These are phyloP conservation scores for Rhodotorula babjevae DNA, from an alignment of 768 basidiomycete genomes.

Conservation along the genomic window DNA sequence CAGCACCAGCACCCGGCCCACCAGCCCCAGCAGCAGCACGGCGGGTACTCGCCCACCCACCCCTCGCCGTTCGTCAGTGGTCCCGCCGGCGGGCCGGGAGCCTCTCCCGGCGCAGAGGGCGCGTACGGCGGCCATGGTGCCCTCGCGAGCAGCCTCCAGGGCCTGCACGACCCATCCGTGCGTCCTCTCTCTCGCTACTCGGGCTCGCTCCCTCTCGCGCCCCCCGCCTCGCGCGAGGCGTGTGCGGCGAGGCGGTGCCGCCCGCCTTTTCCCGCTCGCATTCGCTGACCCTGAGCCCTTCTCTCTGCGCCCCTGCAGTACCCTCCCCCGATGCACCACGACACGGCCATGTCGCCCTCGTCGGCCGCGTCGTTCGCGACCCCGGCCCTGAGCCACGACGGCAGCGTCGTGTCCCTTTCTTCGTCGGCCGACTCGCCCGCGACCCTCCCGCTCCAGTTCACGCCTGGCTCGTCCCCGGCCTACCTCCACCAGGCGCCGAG, in stretches of 20 bases:
- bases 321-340: constrained; percentile 3
- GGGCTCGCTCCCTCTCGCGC: not conserved
- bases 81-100: too few relatives aligned
- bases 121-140: too few relatives aligned
- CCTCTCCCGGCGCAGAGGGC: not conserved
- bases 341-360: constrained; percentile 3
- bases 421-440: not conserved
- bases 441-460: not conserved
- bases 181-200: not conserved
- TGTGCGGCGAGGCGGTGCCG: too few relatives aligned
- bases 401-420: not conserved
- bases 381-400: not conserved
- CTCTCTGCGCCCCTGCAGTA: too few relatives aligned
- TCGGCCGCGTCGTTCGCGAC: not conserved
- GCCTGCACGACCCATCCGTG: not conserved
- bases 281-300: too few relatives aligned
- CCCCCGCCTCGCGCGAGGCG: too few relatives aligned
- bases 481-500: not conserved
- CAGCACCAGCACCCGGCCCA: too few relatives aligned
- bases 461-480: not conserved
- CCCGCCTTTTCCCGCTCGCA: too few relatives aligned
- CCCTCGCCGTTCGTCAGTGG: too few relatives aligned
- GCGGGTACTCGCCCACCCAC: too few relatives aligned
- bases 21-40: too few relatives aligned
- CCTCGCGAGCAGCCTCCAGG: too few relatives aligned